A percentile compares a stretch with the other conserved stretches of the same genome.
These are phyloP conservation scores for Cetradonia linearis DNA, from an alignment of 495 filamentous ascomycete species.

Conservation along the genomic window DNA sequence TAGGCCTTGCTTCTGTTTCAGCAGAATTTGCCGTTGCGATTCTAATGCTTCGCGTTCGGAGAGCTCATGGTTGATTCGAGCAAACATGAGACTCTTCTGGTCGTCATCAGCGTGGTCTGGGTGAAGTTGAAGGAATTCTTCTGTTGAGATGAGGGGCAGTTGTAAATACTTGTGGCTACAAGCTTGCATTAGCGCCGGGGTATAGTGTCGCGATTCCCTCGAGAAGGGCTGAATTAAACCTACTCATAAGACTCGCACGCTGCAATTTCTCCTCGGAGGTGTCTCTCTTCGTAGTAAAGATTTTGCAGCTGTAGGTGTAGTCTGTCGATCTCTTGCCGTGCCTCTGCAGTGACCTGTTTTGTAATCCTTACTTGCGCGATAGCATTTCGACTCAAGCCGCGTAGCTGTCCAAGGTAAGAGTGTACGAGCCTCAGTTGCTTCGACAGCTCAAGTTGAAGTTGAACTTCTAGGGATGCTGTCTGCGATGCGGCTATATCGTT, in stretches of 20 bases:
- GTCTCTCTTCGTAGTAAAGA: conserved; percentile 89
- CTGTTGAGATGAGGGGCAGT: conserved; percentile 72
- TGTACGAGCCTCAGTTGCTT: conserved; percentile 72
- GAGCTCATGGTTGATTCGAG: conserved; percentile 86
- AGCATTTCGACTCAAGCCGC: conserved; percentile 71
- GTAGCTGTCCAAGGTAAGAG: conserved; percentile 69
- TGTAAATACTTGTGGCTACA: conserved; percentile 75
- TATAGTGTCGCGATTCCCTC: not conserved
- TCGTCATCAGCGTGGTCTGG: conserved; percentile 61
- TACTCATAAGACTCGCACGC: conserved; percentile 91
- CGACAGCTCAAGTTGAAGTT: conserved; percentile 52
- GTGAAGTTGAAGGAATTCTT: conserved; percentile 69
- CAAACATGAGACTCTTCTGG: conserved; percentile 76
- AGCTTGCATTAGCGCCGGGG: conserved; percentile 12
- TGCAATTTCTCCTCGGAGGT: conserved; percentile 79
- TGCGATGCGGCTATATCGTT: conserved; percentile 32
- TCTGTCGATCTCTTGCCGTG: conserved; percentile 79
- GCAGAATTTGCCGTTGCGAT: conserved; percentile 69
- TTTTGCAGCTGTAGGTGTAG: conserved; percentile 91
- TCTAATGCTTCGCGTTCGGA: conserved; percentile 77
- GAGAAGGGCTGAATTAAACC: conserved; percentile 22
- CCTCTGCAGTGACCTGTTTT: conserved; percentile 76
- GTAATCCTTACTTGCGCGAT: conserved; percentile 74
- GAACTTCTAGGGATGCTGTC: conserved; percentile 38
- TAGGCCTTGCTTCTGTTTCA: conserved; percentile 83